phyloP scores from a whole-genome alignment of 2,329 filamentous ascomycete genomes.

The Ascochyta clinopodiicola region DNA sequence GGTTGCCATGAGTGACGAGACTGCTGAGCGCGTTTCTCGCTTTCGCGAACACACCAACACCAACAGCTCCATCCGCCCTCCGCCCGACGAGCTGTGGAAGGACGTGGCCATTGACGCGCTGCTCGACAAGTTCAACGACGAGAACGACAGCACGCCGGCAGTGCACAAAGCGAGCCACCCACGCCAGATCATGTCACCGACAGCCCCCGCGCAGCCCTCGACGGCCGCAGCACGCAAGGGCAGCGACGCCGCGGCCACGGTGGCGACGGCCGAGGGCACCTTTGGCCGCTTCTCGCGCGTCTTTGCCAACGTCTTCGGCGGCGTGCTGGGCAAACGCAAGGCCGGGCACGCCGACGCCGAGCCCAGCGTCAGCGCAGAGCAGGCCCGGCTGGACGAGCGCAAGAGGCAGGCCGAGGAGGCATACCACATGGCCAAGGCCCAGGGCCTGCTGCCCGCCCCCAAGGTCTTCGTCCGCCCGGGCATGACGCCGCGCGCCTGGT shows the following conservation, averaged over 20 bases:
- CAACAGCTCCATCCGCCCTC: slow-evolving; percentile 36
- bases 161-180: neutral
- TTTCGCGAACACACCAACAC: slow-evolving; percentile 44
- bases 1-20: slow-evolving; percentile 21
- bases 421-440: slow-evolving; percentile 41
- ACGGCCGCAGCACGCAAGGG: slow-evolving; percentile 4
- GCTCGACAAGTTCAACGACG: slow-evolving; percentile 35
- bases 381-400: slow-evolving; percentile 31
- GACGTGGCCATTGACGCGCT: slow-evolving; percentile 33
- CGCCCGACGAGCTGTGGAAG: slow-evolving; percentile 40
- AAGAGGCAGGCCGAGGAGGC: slow-evolving; percentile 40
- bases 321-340: slow-evolving; percentile 43
- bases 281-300: slow-evolving; percentile 40
- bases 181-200: neutral
- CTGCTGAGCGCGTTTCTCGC: slow-evolving; percentile 32
- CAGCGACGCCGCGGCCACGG: slow-evolving; percentile 7
- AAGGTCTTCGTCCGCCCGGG: slow-evolving; percentile 42
- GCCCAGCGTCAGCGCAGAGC: slow-evolving; percentile 18
- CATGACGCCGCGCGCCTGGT: slow-evolving; percentile 16
- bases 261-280: slow-evolving; percentile 26
- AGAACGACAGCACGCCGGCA: slow-evolving; percentile 26
- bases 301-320: slow-evolving; percentile 33
- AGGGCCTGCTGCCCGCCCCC: slow-evolving; percentile 42
- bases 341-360: slow-evolving; percentile 31
- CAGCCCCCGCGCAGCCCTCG: neutral